These are phyloP conservation scores for Clarireedia sp. DNA, from an alignment of 2,329 filamentous ascomycete species.

Conservation along the genomic window DNA sequence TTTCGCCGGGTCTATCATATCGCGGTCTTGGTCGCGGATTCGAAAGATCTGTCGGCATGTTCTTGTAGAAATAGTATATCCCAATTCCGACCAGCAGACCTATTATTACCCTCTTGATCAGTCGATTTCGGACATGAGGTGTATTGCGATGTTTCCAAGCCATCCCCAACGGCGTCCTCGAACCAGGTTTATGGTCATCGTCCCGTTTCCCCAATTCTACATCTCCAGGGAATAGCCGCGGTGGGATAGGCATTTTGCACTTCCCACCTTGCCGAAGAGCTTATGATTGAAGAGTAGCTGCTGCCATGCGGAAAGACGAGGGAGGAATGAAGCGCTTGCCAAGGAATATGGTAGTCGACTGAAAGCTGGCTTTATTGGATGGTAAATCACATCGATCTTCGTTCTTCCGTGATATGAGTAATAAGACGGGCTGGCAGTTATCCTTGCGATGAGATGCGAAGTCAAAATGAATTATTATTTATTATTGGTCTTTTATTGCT, in stretches of 20 bases:
- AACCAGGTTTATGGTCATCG: slow-evolving; percentile 46
- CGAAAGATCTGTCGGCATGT: slow-evolving; percentile 47
- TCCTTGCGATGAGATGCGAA: neutral
- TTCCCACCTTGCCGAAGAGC: slow-evolving; percentile 23
- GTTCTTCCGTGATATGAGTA: too few species aligned
- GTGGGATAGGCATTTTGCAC: slow-evolving; percentile 32
- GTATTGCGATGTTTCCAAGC: slow-evolving; percentile 26
- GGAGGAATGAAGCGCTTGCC: neutral
- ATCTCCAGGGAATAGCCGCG: slow-evolving; percentile 41
- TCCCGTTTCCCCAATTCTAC: slow-evolving; percentile 59
- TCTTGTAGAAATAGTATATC: slow-evolving; percentile 57
- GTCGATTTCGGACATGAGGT: slow-evolving; percentile 40
- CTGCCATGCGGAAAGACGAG: slow-evolving; percentile 18
- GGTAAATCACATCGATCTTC: neutral
- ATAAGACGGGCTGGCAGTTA: neutral
- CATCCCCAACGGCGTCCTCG: slow-evolving; percentile 24
- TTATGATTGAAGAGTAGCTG: slow-evolving; percentile 11
- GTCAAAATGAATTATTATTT: neutral
- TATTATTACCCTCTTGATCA: slow-evolving; percentile 43
- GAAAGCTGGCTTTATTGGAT: neutral
- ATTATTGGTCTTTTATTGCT: too few species aligned
- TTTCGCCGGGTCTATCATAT: slow-evolving; percentile 27
- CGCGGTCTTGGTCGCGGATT: slow-evolving; percentile 28
- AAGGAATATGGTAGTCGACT: neutral
- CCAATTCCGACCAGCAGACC: slow-evolving; percentile 39